phyloP scores from a whole-genome alignment of 352 stramenopile species.

The Phytophthora fragariae region DNA sequence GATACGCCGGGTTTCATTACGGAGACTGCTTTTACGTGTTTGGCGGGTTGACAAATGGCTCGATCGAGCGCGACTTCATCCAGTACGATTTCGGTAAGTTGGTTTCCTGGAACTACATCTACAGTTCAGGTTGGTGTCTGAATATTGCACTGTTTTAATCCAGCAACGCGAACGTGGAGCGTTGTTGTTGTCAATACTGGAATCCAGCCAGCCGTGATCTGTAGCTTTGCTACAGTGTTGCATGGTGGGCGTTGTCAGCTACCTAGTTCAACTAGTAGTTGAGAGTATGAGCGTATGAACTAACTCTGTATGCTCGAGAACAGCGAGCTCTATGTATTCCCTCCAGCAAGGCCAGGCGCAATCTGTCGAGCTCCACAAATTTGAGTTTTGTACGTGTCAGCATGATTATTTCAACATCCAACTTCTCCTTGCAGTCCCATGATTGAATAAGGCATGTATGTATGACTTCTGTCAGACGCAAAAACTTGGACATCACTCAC shows the following conservation, averaged over 20 bases:
- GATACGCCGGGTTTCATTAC: background rate
- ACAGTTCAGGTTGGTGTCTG: background rate
- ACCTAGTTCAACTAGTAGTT: background rate
- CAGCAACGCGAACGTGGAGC: background rate
- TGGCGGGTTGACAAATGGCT: background rate
- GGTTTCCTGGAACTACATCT: background rate
- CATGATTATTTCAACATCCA: background rate
- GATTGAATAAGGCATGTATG: too few species aligned
- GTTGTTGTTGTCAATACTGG: background rate
- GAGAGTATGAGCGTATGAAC: background rate
- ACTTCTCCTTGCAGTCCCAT: too few species aligned
- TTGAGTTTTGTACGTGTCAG: background rate
- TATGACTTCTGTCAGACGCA: background rate
- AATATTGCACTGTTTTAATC: background rate
- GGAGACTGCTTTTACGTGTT: background rate
- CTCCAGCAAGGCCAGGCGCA: background rate
- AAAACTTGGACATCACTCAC: background rate
- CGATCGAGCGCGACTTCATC: background rate
- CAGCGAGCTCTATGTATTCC: background rate
- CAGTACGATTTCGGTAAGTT: background rate
- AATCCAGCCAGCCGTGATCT: background rate
- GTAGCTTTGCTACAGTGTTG: background rate
- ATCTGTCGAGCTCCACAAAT: background rate
- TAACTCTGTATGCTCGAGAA: background rate
- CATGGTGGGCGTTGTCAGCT: background rate